Conservation (phyloP, 2,329 filamentous ascomycete species). For the Apiospora hydei region DNA sequence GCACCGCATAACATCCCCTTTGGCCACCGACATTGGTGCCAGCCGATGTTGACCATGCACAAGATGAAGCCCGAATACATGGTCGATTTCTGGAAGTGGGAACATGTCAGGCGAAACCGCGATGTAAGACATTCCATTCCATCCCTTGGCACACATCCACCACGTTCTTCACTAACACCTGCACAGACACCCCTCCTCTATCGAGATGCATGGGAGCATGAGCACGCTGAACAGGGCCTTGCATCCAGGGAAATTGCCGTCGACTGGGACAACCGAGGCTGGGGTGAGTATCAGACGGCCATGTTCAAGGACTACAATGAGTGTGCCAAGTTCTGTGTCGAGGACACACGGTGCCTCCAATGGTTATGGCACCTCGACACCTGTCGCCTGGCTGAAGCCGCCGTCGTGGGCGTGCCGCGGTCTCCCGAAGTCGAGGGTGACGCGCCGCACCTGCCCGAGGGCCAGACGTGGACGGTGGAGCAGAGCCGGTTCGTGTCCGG, state of each 20-base stretch:
- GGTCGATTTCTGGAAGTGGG: constrained; percentile 56
- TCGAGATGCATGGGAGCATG: constrained; percentile 44
- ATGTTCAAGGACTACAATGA: constrained; percentile 28
- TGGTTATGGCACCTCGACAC: constrained; percentile 33
- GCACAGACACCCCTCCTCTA: constrained; percentile 46
- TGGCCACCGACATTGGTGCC: constrained; percentile 56
- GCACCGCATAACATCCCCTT: constrained; percentile 57
- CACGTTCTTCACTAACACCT: neutral
- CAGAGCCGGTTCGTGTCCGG: constrained; percentile 20
- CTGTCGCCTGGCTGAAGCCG: constrained; percentile 32
- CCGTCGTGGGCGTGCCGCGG: constrained; percentile 28
- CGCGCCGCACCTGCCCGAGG: constrained; percentile 1
- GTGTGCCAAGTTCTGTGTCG: constrained; percentile 33
- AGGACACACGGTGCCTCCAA: constrained; percentile 33
- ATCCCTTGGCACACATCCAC: neutral
- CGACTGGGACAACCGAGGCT: constrained; percentile 28
- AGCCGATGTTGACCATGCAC: constrained; percentile 57
- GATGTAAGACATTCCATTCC: constrained; percentile 38
- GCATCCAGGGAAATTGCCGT: neutral
- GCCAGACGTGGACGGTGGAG: neutral
- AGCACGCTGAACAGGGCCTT: neutral
- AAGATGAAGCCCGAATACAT: constrained; percentile 56
- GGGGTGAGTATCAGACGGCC: constrained; percentile 22
- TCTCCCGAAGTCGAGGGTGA: neutral
- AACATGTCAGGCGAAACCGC: constrained; percentile 41